A percentile compares a stretch with the other conserved stretches of the same genome.
Evolutionary conservation across 345 rosid genomes (phyloP).

Genomic region (Eucalyptus urophylla): DNA sequence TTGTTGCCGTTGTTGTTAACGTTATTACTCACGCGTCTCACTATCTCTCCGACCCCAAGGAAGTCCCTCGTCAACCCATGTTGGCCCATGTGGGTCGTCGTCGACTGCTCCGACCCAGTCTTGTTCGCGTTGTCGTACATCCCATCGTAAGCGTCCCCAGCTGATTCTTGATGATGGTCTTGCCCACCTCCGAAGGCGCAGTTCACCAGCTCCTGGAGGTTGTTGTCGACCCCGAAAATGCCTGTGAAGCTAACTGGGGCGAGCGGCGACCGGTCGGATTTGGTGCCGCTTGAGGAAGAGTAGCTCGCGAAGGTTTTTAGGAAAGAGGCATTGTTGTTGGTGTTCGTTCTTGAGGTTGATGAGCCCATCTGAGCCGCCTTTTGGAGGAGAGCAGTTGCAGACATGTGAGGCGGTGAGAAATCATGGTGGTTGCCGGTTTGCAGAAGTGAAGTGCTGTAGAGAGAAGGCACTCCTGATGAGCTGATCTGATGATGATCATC

Average conservation of each 20-base stretch:
- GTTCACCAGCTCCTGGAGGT: background rate
- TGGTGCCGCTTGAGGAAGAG: background rate
- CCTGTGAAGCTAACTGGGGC: background rate
- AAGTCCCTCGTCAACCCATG: constrained; percentile 63
- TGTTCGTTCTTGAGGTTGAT: constrained; percentile 2
- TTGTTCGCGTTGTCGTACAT: background rate
- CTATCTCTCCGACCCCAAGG: constrained; percentile 67
- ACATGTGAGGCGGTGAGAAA: constrained; percentile 37
- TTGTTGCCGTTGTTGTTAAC: background rate
- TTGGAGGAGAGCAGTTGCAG: constrained; percentile 77
- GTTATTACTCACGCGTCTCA: constrained; percentile 13
- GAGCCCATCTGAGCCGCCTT: constrained; percentile 84
- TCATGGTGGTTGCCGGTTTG: constrained; percentile 1
- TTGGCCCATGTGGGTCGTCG: background rate
- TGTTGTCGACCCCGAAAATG: background rate
- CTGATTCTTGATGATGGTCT: background rate
- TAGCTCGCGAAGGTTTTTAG: background rate
- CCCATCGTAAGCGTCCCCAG: background rate
- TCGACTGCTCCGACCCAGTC: background rate
- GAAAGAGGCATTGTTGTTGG: background rate
- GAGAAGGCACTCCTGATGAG: background rate
- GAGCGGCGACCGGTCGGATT: background rate
- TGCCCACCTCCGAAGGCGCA: background rate
- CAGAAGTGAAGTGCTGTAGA: background rate
- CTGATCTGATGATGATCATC: background rate